These are phyloP conservation scores for Russula earlei DNA, from an alignment of 768 basidiomycete species.

Conservation along the genomic window DNA sequence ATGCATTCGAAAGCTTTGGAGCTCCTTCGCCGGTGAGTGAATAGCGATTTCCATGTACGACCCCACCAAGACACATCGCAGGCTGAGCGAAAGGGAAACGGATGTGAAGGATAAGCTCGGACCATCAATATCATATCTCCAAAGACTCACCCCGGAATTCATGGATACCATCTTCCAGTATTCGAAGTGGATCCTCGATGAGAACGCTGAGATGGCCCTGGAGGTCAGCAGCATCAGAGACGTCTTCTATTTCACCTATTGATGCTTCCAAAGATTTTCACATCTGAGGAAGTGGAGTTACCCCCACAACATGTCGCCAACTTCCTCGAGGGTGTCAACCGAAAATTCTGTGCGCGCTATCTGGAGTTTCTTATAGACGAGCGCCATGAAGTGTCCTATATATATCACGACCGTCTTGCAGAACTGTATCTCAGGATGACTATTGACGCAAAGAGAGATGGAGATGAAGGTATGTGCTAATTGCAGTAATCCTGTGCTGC, in stretches of 20 bases:
- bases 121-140: conserved; percentile 84
- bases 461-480: conserved; percentile 43
- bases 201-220: conserved; percentile 63
- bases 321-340: conserved; percentile 67
- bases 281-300: conserved; percentile 88
- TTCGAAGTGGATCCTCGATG: conserved; percentile 78
- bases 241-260: background rate
- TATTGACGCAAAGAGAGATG: conserved; percentile 43
- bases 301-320: conserved; percentile 68
- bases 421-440: conserved; percentile 78
- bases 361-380: conserved; percentile 79
- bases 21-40: conserved; percentile 74
- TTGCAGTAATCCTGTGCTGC: background rate
- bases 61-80: conserved; percentile 24
- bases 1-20: conserved; percentile 87
- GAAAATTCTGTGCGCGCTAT: conserved; percentile 62
- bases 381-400: conserved; percentile 51
- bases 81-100: conserved; percentile 68
- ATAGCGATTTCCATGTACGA: background rate
- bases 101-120: conserved; percentile 70
- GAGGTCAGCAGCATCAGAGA: conserved; percentile 37
- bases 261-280: conserved; percentile 62
- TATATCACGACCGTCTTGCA: conserved; percentile 83
- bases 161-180: conserved; percentile 73
- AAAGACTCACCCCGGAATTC: conserved; percentile 79